These are phyloP conservation scores for Chlamydomonas schloesseri DNA, from an alignment of 139 green algal genomes.

Conservation along the genomic window DNA sequence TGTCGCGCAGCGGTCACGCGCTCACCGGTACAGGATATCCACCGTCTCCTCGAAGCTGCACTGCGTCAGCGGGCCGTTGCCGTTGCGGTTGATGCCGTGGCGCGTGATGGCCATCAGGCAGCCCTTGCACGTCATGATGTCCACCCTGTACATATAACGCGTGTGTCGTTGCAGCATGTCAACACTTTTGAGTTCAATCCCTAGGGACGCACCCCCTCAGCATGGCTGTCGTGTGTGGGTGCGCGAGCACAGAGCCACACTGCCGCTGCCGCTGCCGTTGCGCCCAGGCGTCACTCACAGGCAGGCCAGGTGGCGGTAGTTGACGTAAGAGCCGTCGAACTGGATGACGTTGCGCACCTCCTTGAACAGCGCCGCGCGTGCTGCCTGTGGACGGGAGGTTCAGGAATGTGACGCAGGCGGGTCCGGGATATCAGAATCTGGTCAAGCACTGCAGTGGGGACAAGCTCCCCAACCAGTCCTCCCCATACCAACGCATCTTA, in stretches of 20 bases:
- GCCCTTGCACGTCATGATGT: constrained; percentile 93
- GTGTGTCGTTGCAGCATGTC: too few relatives aligned
- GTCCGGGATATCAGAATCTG: too few relatives aligned
- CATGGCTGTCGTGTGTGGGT: too few relatives aligned
- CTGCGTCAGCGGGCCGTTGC: constrained; percentile 91
- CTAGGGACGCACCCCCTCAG: too few relatives aligned
- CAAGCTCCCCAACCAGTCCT: too few relatives aligned
- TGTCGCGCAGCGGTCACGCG: constrained; percentile 7
- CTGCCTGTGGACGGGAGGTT: not conserved
- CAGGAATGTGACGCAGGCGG: too few relatives aligned
- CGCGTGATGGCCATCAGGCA: constrained; percentile 99
- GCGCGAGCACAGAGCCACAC: too few relatives aligned
- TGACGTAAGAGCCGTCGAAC: constrained; percentile 98
- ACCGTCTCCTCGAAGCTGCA: constrained; percentile 99
- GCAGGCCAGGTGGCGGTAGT: constrained; percentile 96
- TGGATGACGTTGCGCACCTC: constrained; percentile 98
- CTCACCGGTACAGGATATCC: constrained; percentile 95
- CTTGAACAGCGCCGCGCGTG: constrained; percentile 31
- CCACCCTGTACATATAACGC: constrained; percentile 43
- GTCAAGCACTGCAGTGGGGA: too few relatives aligned
- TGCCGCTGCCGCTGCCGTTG: too few relatives aligned
- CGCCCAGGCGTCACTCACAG: too few relatives aligned
- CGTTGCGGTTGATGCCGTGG: constrained; percentile 98
- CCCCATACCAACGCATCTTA: too few relatives aligned
- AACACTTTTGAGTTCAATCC: too few relatives aligned